phyloP scores from a whole-genome alignment of 371 early-diverging fungal genomes.

The Apophysomyces sp. region DNA sequence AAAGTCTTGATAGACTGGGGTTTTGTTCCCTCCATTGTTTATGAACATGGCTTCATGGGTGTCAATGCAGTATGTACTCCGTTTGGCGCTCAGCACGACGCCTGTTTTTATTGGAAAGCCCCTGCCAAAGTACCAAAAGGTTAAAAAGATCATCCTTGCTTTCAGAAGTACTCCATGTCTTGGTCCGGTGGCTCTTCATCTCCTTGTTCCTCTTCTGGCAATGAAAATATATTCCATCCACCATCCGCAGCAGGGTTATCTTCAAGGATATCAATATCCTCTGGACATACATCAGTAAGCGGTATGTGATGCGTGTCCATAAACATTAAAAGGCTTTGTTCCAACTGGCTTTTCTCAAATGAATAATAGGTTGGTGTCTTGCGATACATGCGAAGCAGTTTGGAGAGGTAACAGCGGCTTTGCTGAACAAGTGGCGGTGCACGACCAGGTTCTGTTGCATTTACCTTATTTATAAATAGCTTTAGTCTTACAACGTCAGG shows the following conservation, averaged over 20 bases:
- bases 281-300: slow-evolving; percentile 5
- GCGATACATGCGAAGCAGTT: slow-evolving; percentile 26
- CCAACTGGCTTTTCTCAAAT: slow-evolving; percentile 31
- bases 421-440: slow-evolving; percentile 16
- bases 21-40: not conserved
- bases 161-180: not conserved
- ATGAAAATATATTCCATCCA: slow-evolving; percentile 27
- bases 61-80: not conserved
- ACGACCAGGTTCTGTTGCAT: slow-evolving; percentile 13
- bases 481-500: not conserved
- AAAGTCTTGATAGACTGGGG: not conserved
- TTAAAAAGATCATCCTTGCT: not conserved
- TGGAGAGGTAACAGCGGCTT: slow-evolving; percentile 19
- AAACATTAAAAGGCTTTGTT: slow-evolving; percentile 19
- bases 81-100: not conserved
- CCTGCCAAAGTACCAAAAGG: not conserved
- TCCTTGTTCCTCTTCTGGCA: not conserved
- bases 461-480: not conserved
- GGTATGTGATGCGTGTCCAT: slow-evolving; percentile 13
- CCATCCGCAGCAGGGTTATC: slow-evolving; percentile 22
- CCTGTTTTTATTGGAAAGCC: not conserved
- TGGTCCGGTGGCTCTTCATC: not conserved
- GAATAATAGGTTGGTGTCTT: slow-evolving; percentile 31
- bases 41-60: not conserved
- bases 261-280: slow-evolving; percentile 11